phyloP scores from a whole-genome alignment of 305 asterid species.

The Fraxinus nigra region DNA sequence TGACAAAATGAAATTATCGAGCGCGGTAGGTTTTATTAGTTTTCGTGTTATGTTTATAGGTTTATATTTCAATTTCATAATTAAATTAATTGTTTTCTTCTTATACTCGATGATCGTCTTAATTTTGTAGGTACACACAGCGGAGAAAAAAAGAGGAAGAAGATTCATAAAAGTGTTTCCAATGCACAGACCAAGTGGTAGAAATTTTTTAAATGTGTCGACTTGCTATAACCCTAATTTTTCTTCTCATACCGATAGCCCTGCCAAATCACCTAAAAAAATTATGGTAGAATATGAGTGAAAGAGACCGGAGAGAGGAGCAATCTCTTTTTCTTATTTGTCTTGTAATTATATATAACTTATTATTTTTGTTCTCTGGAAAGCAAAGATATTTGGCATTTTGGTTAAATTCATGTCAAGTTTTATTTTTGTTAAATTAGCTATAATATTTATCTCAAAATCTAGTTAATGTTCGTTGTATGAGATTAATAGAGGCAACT shows the following conservation, averaged over 20 bases:
- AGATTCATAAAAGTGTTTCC: constrained; percentile 8
- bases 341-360: background rate
- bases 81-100: background rate
- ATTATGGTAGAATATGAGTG: background rate
- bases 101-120: background rate
- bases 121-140: background rate
- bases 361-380: no score
- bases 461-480: no score
- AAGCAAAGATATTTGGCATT: no score
- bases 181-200: background rate
- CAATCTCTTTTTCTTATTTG: background rate
- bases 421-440: no score
- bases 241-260: background rate
- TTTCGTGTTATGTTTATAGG: background rate
- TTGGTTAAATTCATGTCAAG: no score
- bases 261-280: background rate
- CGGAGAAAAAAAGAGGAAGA: background rate
- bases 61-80: no score
- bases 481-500: no score
- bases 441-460: no score
- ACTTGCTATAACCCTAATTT: background rate
- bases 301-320: background rate
- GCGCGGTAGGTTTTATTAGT: background rate
- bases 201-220: background rate
- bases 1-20: background rate